Conservation (phyloP, 495 filamentous ascomycete species). For the Penicillium salamii region DNA sequence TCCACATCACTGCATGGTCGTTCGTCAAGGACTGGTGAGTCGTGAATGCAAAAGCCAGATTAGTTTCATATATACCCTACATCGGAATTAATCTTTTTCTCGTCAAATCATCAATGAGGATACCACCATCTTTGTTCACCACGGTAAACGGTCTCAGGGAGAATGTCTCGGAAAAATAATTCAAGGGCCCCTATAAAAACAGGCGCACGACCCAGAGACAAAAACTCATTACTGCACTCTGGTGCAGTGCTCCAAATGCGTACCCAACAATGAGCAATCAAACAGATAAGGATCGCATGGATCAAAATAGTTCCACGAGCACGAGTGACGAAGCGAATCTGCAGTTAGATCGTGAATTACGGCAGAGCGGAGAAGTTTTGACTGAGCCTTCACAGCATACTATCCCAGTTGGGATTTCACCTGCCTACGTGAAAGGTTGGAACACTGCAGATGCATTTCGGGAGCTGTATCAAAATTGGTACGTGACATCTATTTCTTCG, state of each 20-base stretch:
- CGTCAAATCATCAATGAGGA: background rate
- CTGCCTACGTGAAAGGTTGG: too few species aligned
- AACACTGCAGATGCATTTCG: too few species aligned
- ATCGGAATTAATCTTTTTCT: background rate
- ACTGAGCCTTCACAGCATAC: background rate
- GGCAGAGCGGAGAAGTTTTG: background rate
- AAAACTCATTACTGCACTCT: background rate
- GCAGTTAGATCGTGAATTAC: background rate
- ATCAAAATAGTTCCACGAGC: background rate
- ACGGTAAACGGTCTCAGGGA: background rate
- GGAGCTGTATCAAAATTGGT: too few species aligned
- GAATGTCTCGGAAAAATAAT: background rate
- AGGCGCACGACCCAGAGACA: background rate
- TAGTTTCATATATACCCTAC: background rate
- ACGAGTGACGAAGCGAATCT: constrained; percentile 1
- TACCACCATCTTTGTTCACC: background rate
- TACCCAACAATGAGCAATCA: background rate
- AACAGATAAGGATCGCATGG: background rate
- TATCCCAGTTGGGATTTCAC: too few species aligned
- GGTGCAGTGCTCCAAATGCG: background rate
- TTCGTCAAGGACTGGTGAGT: background rate
- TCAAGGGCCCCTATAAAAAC: background rate
- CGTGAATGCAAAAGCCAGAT: background rate
- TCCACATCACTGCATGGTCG: background rate
- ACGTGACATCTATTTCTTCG: too few species aligned